Evolutionary conservation across 116 monocot genomes (phyloP).

Genomic region (Trichopus zeylanicus): DNA sequence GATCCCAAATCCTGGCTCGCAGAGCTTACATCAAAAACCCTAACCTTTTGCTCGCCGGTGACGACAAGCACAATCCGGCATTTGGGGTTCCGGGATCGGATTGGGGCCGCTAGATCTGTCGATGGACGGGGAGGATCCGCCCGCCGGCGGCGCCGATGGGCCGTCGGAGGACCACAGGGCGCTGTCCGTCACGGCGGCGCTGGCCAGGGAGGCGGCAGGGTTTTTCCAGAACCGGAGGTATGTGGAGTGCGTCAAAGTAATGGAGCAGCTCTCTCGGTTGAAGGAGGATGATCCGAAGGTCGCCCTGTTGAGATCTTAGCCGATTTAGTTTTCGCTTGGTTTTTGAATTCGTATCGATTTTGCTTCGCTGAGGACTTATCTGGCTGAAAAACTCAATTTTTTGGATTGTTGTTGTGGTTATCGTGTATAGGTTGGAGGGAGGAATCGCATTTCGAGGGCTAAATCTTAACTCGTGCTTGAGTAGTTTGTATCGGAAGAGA

Average conservation of each 20-base stretch:
- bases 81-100: background rate
- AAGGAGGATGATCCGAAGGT: conserved; percentile 63
- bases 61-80: background rate
- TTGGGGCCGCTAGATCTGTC: background rate
- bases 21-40: too few species aligned
- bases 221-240: conserved; percentile 48
- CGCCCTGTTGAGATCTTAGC: background rate
- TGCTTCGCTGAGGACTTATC: too few species aligned
- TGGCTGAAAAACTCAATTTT: too few species aligned
- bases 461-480: too few species aligned
- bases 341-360: too few species aligned
- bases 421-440: too few species aligned
- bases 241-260: conserved; percentile 39
- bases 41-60: background rate
- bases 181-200: conserved; percentile 22
- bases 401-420: too few species aligned
- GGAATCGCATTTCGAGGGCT: too few species aligned
- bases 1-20: background rate
- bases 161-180: conserved; percentile 25
- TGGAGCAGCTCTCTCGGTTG: conserved; percentile 43
- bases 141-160: conserved; percentile 13
- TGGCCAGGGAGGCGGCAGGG: conserved; percentile 42
- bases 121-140: conserved; percentile 23
- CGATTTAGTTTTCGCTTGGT: background rate
- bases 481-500: too few species aligned